Evolutionary conservation across 495 filamentous ascomycete species (phyloP).

Genomic region (Cenococcum geophilum): DNA sequence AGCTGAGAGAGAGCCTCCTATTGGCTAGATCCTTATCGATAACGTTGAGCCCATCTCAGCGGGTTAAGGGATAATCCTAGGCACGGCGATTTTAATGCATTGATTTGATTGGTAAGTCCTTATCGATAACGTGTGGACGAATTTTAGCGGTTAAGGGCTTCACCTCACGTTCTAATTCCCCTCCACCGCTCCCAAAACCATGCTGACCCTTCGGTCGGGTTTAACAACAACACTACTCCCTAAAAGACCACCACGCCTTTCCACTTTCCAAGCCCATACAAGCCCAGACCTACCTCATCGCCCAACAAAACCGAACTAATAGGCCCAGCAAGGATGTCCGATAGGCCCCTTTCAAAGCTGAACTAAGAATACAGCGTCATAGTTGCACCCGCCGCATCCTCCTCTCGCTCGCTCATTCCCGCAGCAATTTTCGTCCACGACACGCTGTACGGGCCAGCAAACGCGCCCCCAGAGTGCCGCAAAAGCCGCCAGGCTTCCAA

Average conservation of each 20-base stretch:
- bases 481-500: slow-evolving; percentile 16
- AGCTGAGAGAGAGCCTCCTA: too few species aligned
- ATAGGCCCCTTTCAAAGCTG: slow-evolving; percentile 26
- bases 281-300: slow-evolving; percentile 5
- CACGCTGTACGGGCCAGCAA: slow-evolving; percentile 26
- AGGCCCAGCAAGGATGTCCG: slow-evolving; percentile 27
- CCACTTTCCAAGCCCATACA: slow-evolving; percentile 27
- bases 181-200: slow-evolving; percentile 8
- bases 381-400: neutral
- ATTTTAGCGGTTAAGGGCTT: too few species aligned
- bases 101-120: too few species aligned
- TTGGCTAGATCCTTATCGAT: too few species aligned
- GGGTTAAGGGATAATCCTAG: too few species aligned
- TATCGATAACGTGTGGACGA: too few species aligned
- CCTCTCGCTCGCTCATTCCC: slow-evolving; percentile 1
- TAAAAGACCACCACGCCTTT: slow-evolving; percentile 22
- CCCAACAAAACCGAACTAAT: slow-evolving; percentile 24
- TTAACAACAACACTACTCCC: neutral
- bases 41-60: too few species aligned
- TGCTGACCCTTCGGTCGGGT: neutral
- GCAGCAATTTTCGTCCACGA: slow-evolving; percentile 19
- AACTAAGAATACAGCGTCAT: slow-evolving; percentile 24
- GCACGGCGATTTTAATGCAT: too few species aligned
- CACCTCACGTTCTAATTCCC: too few species aligned
- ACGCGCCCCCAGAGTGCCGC: slow-evolving; percentile 22